Conservation (phyloP, 768 basidiomycete species). For the Kwoniella newhampshirensis region DNA sequence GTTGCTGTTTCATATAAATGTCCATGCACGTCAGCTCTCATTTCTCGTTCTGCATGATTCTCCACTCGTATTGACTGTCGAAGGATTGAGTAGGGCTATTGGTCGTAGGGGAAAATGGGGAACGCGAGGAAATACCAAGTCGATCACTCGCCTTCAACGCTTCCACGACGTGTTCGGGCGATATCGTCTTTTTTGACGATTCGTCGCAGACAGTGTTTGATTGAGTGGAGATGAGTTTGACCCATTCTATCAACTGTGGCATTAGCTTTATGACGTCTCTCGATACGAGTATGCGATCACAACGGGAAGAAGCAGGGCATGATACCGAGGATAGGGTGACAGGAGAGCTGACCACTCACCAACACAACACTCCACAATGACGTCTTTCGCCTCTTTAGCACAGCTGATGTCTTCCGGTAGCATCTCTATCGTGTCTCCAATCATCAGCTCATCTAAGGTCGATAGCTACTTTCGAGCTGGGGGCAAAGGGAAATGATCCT, state of each 20-base stretch:
- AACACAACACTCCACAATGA: conserved; percentile 98
- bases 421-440: conserved; percentile 62
- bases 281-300: no score
- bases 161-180: conserved; percentile 90
- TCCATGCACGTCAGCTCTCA: no score
- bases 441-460: neutral
- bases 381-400: conserved; percentile 92
- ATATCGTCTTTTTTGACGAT: conserved; percentile 97
- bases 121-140: neutral
- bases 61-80: no score
- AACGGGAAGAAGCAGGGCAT: no score
- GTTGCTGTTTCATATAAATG: no score
- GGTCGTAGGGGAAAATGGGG: no score
- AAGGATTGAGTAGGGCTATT: no score
- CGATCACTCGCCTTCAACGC: conserved; percentile 76
- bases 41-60: no score
- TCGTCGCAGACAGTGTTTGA: conserved; percentile 98
- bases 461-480: neutral
- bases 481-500: no score
- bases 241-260: conserved; percentile 69
- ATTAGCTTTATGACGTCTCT: no score
- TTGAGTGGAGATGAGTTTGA: conserved; percentile 93
- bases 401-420: conserved; percentile 83
- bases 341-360: conserved; percentile 59
- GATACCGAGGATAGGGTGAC: neutral